phyloP scores from a whole-genome alignment of 78 protist genomes.

The Guillardia theta region DNA sequence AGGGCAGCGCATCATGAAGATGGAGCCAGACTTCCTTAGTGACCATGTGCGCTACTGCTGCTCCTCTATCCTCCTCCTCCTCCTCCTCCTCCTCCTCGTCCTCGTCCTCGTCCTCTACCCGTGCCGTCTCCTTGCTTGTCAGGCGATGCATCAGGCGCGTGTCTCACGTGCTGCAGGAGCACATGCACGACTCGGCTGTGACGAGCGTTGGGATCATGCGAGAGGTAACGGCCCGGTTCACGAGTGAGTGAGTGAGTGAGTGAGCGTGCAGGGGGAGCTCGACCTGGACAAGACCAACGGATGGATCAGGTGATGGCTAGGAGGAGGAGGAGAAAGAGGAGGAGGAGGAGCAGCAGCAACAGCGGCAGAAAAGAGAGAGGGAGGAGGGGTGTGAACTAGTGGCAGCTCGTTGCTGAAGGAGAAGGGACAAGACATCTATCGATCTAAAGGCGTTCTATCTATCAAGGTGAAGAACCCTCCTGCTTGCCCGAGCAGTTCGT shows the following conservation, averaged over 20 bases:
- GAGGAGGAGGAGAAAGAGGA: no score
- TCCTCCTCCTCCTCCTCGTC: no score
- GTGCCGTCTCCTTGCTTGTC: no score
- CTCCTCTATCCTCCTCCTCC: no score
- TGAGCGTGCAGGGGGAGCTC: not conserved
- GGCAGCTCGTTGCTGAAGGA: not conserved
- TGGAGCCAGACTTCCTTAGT: slow-evolving; percentile 25
- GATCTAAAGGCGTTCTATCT: slow-evolving; percentile 38
- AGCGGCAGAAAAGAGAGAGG: no score
- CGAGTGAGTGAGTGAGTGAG: not conserved
- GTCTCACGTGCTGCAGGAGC: not conserved
- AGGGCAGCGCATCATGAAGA: not conserved
- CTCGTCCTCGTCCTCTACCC: not conserved
- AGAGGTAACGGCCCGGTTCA: not conserved
- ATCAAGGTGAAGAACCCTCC: not conserved
- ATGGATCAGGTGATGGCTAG: no score
- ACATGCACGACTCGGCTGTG: not conserved
- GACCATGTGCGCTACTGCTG: no score
- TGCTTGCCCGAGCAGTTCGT: no score
- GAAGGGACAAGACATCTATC: slow-evolving; percentile 36
- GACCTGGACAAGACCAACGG: not conserved
- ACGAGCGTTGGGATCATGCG: not conserved
- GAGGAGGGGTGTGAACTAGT: no score
- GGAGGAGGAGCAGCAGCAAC: no score
- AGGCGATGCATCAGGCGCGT: no score